Conservation (phyloP, 2,329 filamentous ascomycete species). For the Tolypocladium ovalisporum region DNA sequence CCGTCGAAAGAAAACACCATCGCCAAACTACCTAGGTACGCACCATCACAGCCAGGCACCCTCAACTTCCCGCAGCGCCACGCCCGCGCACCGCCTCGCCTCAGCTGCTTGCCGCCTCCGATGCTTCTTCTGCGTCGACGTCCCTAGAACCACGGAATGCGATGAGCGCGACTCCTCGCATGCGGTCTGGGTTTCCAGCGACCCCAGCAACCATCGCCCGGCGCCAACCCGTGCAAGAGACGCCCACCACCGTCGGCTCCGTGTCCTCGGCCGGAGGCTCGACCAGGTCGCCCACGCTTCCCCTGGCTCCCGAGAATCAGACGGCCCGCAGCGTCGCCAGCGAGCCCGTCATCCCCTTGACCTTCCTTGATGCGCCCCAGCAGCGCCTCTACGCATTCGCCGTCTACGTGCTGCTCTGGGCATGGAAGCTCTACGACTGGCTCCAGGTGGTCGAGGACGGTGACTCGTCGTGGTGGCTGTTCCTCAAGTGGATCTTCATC, state of each 20-base stretch:
- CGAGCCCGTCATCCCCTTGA: conserved; percentile 66
- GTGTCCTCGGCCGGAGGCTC: conserved; percentile 17
- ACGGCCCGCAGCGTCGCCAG: conserved; percentile 13
- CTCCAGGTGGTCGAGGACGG: conserved; percentile 68
- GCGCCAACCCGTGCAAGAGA: conserved; percentile 19
- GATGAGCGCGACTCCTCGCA: conserved; percentile 75
- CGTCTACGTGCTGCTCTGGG: conserved; percentile 65
- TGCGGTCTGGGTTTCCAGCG: conserved; percentile 71
- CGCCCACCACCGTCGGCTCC: conserved; percentile 19
- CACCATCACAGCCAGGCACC: neutral
- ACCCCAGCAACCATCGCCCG: conserved; percentile 49
- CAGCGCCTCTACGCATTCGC: conserved; percentile 80
- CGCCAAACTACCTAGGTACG: neutral
- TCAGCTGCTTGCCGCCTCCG: neutral
- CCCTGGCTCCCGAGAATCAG: conserved; percentile 34
- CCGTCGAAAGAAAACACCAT: neutral
- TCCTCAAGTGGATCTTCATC: conserved; percentile 85
- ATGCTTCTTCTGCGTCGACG: conserved; percentile 2
- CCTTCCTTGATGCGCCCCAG: conserved; percentile 76
- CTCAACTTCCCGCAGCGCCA: neutral
- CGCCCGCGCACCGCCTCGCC: neutral
- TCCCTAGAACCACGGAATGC: conserved; percentile 39
- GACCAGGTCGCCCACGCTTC: conserved; percentile 25
- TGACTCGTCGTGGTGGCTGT: conserved; percentile 77
- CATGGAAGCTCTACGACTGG: conserved; percentile 85